phyloP scores from a whole-genome alignment of 2,329 filamentous ascomycete genomes.

The Microcyclosporella mali region DNA sequence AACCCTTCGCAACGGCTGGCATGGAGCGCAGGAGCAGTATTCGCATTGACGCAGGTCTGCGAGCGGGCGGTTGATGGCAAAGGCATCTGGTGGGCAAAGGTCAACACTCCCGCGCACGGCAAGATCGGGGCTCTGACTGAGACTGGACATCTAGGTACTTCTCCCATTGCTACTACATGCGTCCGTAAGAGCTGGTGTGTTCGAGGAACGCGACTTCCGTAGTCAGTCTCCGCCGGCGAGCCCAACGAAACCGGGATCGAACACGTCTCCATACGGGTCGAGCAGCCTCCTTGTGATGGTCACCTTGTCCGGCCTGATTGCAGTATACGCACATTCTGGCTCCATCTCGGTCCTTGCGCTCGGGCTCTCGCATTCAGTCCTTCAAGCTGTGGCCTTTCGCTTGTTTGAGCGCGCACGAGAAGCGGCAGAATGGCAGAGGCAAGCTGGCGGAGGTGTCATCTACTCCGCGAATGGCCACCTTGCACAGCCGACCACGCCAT shows the following conservation, averaged over 20 bases:
- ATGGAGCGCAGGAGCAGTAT: slow-evolving; percentile 39
- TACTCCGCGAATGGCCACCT: slow-evolving; percentile 33
- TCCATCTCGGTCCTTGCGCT: slow-evolving; percentile 34
- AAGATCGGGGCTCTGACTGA: slow-evolving; percentile 21
- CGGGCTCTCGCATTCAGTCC: slow-evolving; percentile 38
- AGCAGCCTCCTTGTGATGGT: slow-evolving; percentile 28
- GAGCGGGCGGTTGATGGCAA: slow-evolving; percentile 40
- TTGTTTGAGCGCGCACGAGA: slow-evolving; percentile 34
- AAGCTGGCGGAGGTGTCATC: slow-evolving; percentile 28
- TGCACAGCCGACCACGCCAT: slow-evolving; percentile 18
- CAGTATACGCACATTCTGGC: slow-evolving; percentile 31
- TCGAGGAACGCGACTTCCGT: slow-evolving; percentile 7
- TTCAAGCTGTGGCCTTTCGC: slow-evolving; percentile 36
- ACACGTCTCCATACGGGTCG: slow-evolving; percentile 20
- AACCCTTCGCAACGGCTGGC: slow-evolving; percentile 25
- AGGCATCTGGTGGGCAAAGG: slow-evolving; percentile 43
- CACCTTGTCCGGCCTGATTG: slow-evolving; percentile 33
- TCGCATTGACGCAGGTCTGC: slow-evolving; percentile 40
- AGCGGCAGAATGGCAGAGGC: slow-evolving; percentile 16
- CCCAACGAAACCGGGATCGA: slow-evolving; percentile 12
- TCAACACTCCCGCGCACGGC: slow-evolving; percentile 17
- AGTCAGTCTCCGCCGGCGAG: slow-evolving; percentile 5
- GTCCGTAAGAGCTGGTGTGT: slow-evolving; percentile 13
- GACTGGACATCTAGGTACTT: slow-evolving; percentile 22
- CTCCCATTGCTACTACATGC: slow-evolving; percentile 23